Percentiles rank a stretch among this genome's conserved stretches.
phyloP scores from a whole-genome alignment of 2,329 filamentous ascomycete genomes.

The Aspergillus neoniger region DNA sequence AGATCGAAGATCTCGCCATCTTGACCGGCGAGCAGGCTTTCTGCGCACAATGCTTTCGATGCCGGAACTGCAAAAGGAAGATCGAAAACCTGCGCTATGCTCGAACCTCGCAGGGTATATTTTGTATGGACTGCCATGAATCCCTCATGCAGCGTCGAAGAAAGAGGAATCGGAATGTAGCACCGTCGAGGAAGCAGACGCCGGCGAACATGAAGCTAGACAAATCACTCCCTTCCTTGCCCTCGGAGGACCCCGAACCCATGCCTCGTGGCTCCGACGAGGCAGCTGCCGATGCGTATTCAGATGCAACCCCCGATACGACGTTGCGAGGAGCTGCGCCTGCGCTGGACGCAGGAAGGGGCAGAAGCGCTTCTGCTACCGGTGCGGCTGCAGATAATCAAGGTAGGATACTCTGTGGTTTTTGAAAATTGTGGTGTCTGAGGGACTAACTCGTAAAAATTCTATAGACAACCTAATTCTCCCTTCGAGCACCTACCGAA shows the following conservation, averaged over 20 bases:
- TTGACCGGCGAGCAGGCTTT: slow-evolving; percentile 97
- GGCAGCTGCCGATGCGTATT: slow-evolving; percentile 62
- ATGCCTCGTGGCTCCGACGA: slow-evolving; percentile 61
- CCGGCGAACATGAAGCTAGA: slow-evolving; percentile 69
- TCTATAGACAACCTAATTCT: slow-evolving; percentile 63
- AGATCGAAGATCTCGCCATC: slow-evolving; percentile 97
- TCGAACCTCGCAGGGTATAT: slow-evolving; percentile 95
- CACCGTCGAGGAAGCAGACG: slow-evolving; percentile 34
- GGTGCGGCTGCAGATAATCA: slow-evolving; percentile 31
- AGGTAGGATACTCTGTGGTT: slow-evolving; percentile 28
- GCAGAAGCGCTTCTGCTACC: slow-evolving; percentile 26
- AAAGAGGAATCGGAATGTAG: slow-evolving; percentile 74
- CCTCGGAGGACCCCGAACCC: slow-evolving; percentile 67
- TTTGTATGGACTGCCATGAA: slow-evolving; percentile 99
- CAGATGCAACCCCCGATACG: slow-evolving; percentile 51
- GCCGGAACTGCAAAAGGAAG: slow-evolving; percentile 96
- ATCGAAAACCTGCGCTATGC: slow-evolving; percentile 98
- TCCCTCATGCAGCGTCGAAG: slow-evolving; percentile 88
- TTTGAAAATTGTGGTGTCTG: not conserved
- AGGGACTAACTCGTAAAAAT: not conserved
- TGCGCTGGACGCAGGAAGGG: slow-evolving; percentile 27
- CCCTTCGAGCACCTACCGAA: slow-evolving; percentile 75
- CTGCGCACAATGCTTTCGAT: slow-evolving; percentile 95
- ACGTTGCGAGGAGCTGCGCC: slow-evolving; percentile 23
- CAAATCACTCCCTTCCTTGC: slow-evolving; percentile 89